Evolutionary conservation across 2,329 filamentous ascomycete genomes (phyloP), one percentile per base, ranked within the genome.

Genomic region (Colletotrichum acutatum): DNA sequence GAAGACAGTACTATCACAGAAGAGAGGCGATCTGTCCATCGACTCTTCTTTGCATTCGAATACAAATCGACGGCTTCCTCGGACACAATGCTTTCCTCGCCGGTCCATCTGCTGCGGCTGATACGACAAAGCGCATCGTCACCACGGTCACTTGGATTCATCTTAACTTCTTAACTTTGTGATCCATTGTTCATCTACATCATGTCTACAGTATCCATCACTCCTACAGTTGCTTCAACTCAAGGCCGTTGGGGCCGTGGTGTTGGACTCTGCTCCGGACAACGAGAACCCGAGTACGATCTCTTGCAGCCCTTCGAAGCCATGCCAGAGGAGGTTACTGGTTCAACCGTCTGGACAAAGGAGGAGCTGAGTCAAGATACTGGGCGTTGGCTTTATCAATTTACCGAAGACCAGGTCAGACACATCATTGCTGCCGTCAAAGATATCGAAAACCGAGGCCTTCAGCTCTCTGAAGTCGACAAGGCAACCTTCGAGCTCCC

Each of bases 11-110:
- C 7, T 19, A n/a, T 8, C 3, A 9, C 0, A 7, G 7, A 19
- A 1, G 19, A 49, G 42, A 1, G 0, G 8, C 6, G 19, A n/a
- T 49, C 19, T 49, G 3, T 11, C 0, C 8, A 8, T n/a, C 42
- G 42, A 8, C 0, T n/a, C 0, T 49, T 0, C 19, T n/a, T 49
- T 19, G 19, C 42, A 19, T n/a, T 49, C 7, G 42, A 49, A 9
- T 49, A 49, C 42, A 49, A n/a, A n/a, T 1, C 19, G 3, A 49
- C 19, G 42, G 42, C 3, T n/a, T 19, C 16, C 42, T n/a, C 42
- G 42, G 8, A 9, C 7, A n/a, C 42, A 49, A 49, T 49, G 42
- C 42, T n/a, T 1, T 19, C 42, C 42, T 49, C 8, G 4, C 19
- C 42, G 9, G 16, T n/a, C 16, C 19, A 49, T n/a, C 42, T 9